A percentile compares a stretch with the other conserved stretches of the same genome.
Evolutionary conservation across 805 yeast species (phyloP).

Genomic region (Wickerhamomyces xylosicus): DNA sequence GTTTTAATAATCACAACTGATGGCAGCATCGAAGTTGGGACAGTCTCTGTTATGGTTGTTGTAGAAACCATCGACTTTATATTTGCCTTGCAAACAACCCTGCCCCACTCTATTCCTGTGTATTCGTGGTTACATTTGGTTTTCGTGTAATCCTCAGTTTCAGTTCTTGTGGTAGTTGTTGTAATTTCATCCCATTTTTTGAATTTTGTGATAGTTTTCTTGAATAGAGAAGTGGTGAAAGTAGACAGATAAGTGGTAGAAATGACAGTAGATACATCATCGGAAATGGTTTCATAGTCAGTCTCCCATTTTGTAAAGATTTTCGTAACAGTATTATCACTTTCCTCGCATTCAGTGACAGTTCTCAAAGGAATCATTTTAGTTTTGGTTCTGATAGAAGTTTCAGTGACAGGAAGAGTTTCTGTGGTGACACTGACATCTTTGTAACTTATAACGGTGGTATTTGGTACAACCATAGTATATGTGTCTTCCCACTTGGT

Average conservation of each 20-base stretch:
- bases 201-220: constrained; percentile 8
- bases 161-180: constrained; percentile 10
- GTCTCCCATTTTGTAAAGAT: constrained; percentile 11
- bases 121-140: constrained; percentile 16
- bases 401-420: constrained; percentile 8
- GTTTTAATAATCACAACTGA: too few relatives aligned
- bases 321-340: constrained; percentile 19
- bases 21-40: constrained; percentile 7
- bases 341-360: constrained; percentile 19
- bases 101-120: constrained; percentile 17
- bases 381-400: constrained; percentile 9
- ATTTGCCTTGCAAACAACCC: constrained; percentile 11
- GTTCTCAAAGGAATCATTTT: constrained; percentile 13
- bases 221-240: constrained; percentile 10
- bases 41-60: constrained; percentile 5
- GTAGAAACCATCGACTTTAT: constrained; percentile 9
- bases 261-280: constrained; percentile 9
- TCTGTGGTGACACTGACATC: constrained; percentile 9
- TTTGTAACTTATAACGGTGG: constrained; percentile 10
- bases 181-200: constrained; percentile 10
- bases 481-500: constrained; percentile 12
- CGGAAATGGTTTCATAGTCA: constrained; percentile 13
- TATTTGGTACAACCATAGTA: constrained; percentile 12
- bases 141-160: constrained; percentile 10
- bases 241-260: constrained; percentile 9